Conservation (phyloP, 306 rosid species). For the Gillenia trifoliata region DNA sequence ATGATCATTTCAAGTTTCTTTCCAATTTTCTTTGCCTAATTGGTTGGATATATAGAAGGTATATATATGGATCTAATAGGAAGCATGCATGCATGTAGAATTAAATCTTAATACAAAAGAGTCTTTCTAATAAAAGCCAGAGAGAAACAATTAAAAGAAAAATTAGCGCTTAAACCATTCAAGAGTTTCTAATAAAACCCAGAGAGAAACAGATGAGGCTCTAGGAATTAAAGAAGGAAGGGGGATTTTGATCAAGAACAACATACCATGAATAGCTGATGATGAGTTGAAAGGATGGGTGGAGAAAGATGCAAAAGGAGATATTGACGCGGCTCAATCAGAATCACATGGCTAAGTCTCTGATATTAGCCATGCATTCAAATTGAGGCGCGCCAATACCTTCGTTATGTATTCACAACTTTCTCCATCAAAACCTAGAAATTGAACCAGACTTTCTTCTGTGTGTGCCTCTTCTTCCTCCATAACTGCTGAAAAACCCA, state of each 20-base stretch:
- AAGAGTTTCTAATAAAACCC: not conserved
- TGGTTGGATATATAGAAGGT: not conserved
- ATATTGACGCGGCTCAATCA: slow-evolving; percentile 98
- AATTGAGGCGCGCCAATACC: slow-evolving; percentile 84
- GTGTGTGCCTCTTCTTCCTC: not conserved
- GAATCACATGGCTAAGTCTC: slow-evolving; percentile 35
- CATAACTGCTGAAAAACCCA: not conserved
- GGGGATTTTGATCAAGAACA: not conserved
- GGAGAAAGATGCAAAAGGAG: slow-evolving; percentile 47
- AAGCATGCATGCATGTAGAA: not conserved
- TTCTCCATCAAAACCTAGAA: slow-evolving; percentile 22
- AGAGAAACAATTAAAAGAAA: not conserved
- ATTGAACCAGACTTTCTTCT: not conserved
- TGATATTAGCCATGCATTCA: slow-evolving; percentile 43
- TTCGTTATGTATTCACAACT: slow-evolving; percentile 24
- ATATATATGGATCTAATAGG: not conserved
- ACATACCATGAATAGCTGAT: not conserved
- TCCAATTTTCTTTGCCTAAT: not conserved
- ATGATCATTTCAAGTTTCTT: not conserved
- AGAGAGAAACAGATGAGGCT: not conserved
- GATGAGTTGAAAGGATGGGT: not conserved
- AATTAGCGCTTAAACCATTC: not conserved
- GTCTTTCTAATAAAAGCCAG: not conserved
- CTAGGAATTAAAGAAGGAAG: not conserved
- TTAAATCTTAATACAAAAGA: not conserved